Base-by-base conservation (phyloP, 768 basidiomycete species). In the Mycena rosella region DNA sequence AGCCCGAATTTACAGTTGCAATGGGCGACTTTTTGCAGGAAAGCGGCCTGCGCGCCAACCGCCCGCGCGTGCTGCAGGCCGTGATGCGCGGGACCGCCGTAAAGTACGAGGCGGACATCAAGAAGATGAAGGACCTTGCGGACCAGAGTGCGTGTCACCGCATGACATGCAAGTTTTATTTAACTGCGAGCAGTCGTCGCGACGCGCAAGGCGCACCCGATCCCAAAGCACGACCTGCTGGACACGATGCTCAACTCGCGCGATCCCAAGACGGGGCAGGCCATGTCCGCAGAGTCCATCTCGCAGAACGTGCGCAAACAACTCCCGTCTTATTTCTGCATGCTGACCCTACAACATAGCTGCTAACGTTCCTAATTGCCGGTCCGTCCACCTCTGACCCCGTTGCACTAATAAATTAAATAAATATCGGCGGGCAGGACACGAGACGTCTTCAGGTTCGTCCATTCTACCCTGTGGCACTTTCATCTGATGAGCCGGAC, bases 361-460 rank as follows among this genome's bases (percentile, higher is more conserved):
- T 86, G 5, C 72, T 84, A 20, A 87, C 86, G 2, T 87, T 87
- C 79, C 74, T 87, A 18, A 83, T 86, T 44, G 86, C 86, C 8
- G 86, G 82, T 81, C 65, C 36, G 73, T 27, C 11, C 8, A 22
- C 5, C 27, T 36, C 47, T 9, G 27, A 11, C 32, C 32, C 32
- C 22, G 6, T 34, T n/a, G n/a, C 51, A 26, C 30, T 13, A 30
- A 38, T 29, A 49, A 27, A 42, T 60, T 18, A 53, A 18, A 6
- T n/a, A 38, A 11, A 38, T n/a, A n/a, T n/a, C 38, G 38, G 24
- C 32, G 3, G 8, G 7, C 22, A 73, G 74, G 76, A 14, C 76
- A 76, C 52, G 76, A 76, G 64, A 76, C 75, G 4, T 72, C 74
- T 15, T 75, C 74, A 2, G 42, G 38, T 38, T 38, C 38, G 38